A percentile compares a stretch with the other conserved stretches of the same genome.
These are phyloP conservation scores for Monilinia polystroma DNA, from an alignment of 2,329 filamentous ascomycete species.

Conservation along the genomic window DNA sequence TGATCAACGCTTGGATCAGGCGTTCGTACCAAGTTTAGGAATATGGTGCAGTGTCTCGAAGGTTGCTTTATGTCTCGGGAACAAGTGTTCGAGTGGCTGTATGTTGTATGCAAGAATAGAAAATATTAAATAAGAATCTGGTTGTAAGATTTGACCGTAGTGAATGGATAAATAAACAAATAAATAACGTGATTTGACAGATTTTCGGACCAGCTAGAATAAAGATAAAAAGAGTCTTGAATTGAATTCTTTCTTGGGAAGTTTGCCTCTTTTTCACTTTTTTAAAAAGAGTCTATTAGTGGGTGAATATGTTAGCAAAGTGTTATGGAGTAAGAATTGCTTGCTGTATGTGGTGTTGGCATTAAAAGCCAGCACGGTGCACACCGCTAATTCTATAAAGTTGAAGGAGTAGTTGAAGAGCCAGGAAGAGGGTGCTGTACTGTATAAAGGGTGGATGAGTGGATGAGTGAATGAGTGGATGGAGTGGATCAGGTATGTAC, in stretches of 20 bases:
- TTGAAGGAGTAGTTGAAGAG: conserved; percentile 24
- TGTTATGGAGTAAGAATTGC: conserved; percentile 21
- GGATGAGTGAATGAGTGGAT: conserved; percentile 18
- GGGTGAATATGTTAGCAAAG: conserved; percentile 22
- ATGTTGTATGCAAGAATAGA: conserved; percentile 25
- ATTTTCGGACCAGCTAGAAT: not conserved
- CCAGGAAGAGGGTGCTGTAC: conserved; percentile 11
- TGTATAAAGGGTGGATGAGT: conserved; percentile 22
- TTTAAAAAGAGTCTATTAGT: conserved; percentile 16
- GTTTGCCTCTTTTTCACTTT: conserved; percentile 13
- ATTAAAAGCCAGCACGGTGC: conserved; percentile 23
- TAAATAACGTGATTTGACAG: no score
- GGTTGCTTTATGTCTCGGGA: conserved; percentile 37
- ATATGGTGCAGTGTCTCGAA: conserved; percentile 31
- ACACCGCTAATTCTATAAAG: conserved; percentile 35
- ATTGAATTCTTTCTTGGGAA: conserved; percentile 4
- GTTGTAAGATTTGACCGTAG: not conserved
- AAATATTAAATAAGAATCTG: not conserved
- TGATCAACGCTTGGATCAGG: conserved; percentile 38
- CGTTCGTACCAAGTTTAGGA: conserved; percentile 37
- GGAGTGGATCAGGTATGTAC: conserved; percentile 6
- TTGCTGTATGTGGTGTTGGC: conserved; percentile 22
- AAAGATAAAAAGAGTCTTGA: not conserved
- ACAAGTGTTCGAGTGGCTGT: conserved; percentile 29
- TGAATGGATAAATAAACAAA: not conserved